Percentiles rank a stretch among this genome's conserved stretches.
These are phyloP conservation scores for Areca catechu DNA, from an alignment of 176 grass and related monocot species.

Conservation along the genomic window DNA sequence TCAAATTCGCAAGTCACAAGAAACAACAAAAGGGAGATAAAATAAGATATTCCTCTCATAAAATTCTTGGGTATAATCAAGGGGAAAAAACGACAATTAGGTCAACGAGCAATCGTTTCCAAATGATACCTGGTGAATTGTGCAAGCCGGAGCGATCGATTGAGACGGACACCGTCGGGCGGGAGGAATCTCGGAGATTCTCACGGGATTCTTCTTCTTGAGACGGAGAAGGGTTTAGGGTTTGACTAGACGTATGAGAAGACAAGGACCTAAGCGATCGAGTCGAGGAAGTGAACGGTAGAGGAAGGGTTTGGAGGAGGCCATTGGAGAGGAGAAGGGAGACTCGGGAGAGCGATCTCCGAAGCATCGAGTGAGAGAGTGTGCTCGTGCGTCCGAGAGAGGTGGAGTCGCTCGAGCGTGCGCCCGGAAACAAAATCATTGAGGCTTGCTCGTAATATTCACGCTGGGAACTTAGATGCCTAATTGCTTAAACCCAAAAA, in stretches of 20 bases:
- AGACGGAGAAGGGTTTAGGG: slow-evolving; percentile 21
- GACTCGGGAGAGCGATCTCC: slow-evolving; percentile 44
- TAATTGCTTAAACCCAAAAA: no score
- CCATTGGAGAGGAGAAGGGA: slow-evolving; percentile 34
- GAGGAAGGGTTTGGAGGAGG: neutral
- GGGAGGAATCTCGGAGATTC: neutral
- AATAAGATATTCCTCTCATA: neutral
- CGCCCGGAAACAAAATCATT: no score
- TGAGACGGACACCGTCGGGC: slow-evolving; percentile 24
- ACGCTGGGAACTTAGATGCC: no score
- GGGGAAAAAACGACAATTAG: neutral
- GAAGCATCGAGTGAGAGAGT: slow-evolving; percentile 31
- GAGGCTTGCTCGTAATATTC: no score
- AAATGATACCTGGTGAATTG: slow-evolving; percentile 46
- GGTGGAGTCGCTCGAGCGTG: no score
- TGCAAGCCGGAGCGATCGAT: slow-evolving; percentile 69
- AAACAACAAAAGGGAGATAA: slow-evolving; percentile 1
- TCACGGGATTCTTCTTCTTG: slow-evolving; percentile 6
- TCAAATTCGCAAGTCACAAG: slow-evolving; percentile 4
- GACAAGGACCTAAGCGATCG: no score
- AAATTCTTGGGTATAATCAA: neutral
- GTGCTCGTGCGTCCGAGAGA: neutral
- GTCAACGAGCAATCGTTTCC: no score
- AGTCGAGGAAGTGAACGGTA: neutral
- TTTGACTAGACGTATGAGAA: slow-evolving; percentile 1